A percentile compares a stretch with the other conserved stretches of the same genome.
Evolutionary conservation across 2,329 filamentous ascomycete species (phyloP).

Genomic region (Colletotrichum spaethianum): DNA sequence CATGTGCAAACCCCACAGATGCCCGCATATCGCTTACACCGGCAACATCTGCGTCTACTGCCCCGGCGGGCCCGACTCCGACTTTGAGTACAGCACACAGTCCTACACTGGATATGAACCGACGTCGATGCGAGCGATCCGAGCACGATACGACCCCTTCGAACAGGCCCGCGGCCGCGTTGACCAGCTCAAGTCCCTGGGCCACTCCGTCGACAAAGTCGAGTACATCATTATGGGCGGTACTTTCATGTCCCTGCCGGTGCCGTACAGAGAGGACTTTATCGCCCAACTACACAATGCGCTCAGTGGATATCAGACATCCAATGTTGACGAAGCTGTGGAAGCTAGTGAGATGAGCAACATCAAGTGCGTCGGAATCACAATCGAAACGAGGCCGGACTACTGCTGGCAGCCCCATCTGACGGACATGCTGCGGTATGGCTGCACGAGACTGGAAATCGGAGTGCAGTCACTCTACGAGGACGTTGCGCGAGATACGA

Average conservation of each 20-base stretch:
- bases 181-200: constrained; percentile 95
- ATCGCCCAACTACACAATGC: constrained; percentile 98
- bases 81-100: constrained; percentile 99
- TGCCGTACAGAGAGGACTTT: constrained; percentile 92
- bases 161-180: constrained; percentile 96
- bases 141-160: constrained; percentile 96
- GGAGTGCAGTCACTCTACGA: constrained; percentile 98
- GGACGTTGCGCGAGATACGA: constrained; percentile 97
- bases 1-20: constrained; percentile 99
- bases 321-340: constrained; percentile 95
- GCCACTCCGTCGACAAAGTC: constrained; percentile 98
- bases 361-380: constrained; percentile 98
- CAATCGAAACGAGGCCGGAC: constrained; percentile 96
- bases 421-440: constrained; percentile 96
- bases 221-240: constrained; percentile 99
- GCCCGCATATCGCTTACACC: constrained; percentile 97
- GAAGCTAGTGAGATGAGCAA: constrained; percentile 96
- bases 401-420: constrained; percentile 98
- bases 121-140: constrained; percentile 97
- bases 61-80: constrained; percentile 95
- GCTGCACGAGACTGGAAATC: constrained; percentile 93
- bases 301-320: constrained; percentile 94
- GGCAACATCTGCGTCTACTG: constrained; percentile 99
- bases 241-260: constrained; percentile 96
- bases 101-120: constrained; percentile 99